Evolutionary conservation across 345 rosid genomes (phyloP), one percentile per base, ranked within the genome.

Genomic region (Angophora floribunda): DNA sequence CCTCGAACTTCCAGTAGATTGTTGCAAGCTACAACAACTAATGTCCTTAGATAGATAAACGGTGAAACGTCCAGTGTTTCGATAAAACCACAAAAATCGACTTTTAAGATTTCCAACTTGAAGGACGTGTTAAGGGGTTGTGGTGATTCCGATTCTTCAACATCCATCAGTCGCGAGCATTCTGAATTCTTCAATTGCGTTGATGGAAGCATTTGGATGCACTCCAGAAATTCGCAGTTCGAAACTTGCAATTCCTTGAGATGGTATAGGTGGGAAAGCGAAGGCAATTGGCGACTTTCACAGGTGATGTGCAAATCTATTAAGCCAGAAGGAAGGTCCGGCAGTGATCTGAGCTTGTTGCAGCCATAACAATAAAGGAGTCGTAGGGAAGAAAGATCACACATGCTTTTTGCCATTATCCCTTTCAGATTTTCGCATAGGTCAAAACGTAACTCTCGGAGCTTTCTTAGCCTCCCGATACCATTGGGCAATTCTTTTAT

Each of bases 261-360:
- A 57, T 57, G 28, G 28, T 28, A 11, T 22, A 57, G 61, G 28
- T 57, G 61, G 61, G 61, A 57, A 57, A 57, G 61, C 1, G 6
- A 57, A 22, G 61, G 61, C 61, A 57, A 57, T 57, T 57, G 21
- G 61, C 2, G 6, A 9, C 61, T 57, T 57, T 0, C 5, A 57
- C 61, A 22, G 2, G 61, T 57, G 61, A 22, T 1, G 28, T 28
- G 5, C 61, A 57, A 57, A 57, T 57, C 9, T 57, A 28, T 57
- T 22, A 57, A 9, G 61, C 28, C 12, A 2, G 13, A 57, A 57
- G 61, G 61, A 22, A 57, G 28, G 61, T 57, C 61, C 0, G 28
- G 13, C 13, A 57, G 0, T 12, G 6, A 57, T 57, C 22, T 28
- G 13, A 57, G 61, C 13, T 22, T 0, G 1, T 0, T 0, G 61